Evolutionary conservation across 2,329 filamentous ascomycete species (phyloP).

Genomic region (Colletotrichum gigasporum): DNA sequence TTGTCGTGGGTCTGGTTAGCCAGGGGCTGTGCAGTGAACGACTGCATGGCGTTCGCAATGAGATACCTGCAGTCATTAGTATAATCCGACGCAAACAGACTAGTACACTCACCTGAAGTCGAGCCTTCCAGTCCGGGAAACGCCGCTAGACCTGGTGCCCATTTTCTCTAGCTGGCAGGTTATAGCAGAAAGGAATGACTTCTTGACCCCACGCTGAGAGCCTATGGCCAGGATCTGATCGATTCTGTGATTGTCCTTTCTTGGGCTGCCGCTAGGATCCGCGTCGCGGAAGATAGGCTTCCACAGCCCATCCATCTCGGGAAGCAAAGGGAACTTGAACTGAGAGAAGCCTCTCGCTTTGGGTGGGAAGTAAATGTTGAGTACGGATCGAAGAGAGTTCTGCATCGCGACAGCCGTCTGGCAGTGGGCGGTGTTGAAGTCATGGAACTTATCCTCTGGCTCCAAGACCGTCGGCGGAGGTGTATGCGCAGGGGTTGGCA

Average conservation of each 20-base stretch:
- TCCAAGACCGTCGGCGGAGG: constrained; percentile 45
- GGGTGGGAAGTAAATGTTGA: constrained; percentile 60
- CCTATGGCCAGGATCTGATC: constrained; percentile 71
- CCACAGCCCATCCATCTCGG: constrained; percentile 62
- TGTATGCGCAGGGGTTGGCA: constrained; percentile 55
- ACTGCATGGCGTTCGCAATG: constrained; percentile 68
- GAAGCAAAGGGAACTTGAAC: constrained; percentile 56
- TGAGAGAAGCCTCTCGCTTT: constrained; percentile 57
- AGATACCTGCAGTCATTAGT: constrained; percentile 57
- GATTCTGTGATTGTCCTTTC: constrained; percentile 47
- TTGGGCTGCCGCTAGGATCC: constrained; percentile 38
- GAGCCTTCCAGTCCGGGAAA: constrained; percentile 63
- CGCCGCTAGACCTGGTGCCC: constrained; percentile 58
- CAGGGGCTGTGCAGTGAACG: constrained; percentile 61
- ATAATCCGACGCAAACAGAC: not conserved
- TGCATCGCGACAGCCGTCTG: constrained; percentile 64
- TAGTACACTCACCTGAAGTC: constrained; percentile 61
- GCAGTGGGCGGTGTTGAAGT: constrained; percentile 50
- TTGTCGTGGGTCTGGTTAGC: constrained; percentile 61
- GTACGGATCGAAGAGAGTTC: constrained; percentile 63
- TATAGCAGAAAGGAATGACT: constrained; percentile 58
- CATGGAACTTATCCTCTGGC: constrained; percentile 52
- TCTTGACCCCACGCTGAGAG: constrained; percentile 62
- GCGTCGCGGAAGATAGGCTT: constrained; percentile 58
- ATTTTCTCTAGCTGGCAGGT: constrained; percentile 64